Conservation (phyloP, 148 eudicot species). For the Hydrangea macrophylla region DNA sequence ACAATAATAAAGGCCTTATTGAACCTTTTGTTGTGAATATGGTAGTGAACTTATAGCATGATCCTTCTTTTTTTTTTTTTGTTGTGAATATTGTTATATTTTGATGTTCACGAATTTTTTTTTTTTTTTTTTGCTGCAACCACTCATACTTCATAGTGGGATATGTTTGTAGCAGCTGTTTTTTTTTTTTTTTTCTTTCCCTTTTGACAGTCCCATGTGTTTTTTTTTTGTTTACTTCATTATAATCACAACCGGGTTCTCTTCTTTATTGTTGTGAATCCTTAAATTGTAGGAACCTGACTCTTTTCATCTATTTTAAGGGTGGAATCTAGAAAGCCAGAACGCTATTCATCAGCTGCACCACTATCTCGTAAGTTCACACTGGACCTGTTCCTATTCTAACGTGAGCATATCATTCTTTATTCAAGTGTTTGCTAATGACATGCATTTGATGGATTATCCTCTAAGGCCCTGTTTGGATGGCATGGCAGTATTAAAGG, state of each 20-base stretch:
- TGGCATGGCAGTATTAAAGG: too few relatives aligned
- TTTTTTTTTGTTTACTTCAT: too few relatives aligned
- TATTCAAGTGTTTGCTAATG: background rate
- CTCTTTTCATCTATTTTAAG: constrained; percentile 74
- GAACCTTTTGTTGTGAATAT: too few relatives aligned
- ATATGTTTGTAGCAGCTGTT: too few relatives aligned
- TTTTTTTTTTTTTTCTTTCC: too few relatives aligned
- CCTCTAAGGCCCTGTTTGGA: too few relatives aligned
- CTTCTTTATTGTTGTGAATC: constrained; percentile 38
- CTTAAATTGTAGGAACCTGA: constrained; percentile 57
- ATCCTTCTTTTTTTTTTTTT: background rate
- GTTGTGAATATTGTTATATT: background rate
- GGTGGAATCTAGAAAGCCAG: constrained; percentile 98
- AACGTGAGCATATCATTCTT: background rate
- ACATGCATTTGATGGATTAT: background rate
- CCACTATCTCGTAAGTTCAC: constrained; percentile 90
- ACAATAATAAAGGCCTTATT: too few relatives aligned
- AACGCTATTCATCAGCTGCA: constrained; percentile 98
- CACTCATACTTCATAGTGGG: too few relatives aligned
- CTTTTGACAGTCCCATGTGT: too few relatives aligned
- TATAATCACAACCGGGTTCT: constrained; percentile 13
- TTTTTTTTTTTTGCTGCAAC: background rate
- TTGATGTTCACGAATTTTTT: background rate
- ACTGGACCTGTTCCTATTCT: background rate
- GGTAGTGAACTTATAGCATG: background rate